Evolutionary conservation across 176 grass and related monocot genomes (phyloP).

Genomic region (Echinochloa phyllopogon): DNA sequence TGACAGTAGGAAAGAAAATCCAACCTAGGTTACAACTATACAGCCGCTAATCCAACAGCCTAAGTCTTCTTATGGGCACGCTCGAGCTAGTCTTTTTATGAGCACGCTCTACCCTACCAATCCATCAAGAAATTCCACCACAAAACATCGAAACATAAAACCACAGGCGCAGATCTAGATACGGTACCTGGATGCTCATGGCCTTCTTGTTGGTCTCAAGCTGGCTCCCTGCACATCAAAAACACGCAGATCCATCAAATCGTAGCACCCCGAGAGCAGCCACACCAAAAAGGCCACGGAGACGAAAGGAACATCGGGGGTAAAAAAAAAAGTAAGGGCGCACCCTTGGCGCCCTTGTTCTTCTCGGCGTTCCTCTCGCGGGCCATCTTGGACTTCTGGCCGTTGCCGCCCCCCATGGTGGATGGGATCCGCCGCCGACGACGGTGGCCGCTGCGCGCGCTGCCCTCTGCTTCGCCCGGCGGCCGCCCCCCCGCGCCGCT

Average conservation of each 20-base stretch:
- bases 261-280: neutral
- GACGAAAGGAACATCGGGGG: too few species aligned
- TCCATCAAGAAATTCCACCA: neutral
- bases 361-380: slow-evolving; percentile 62
- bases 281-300: neutral
- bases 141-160: neutral
- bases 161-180: neutral
- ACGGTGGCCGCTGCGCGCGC: neutral
- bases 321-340: neutral
- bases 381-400: slow-evolving; percentile 61
- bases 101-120: neutral
- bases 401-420: slow-evolving; percentile 63
- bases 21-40: neutral
- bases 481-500: slow-evolving; percentile 19
- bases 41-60: neutral
- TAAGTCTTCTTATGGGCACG: neutral
- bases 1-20: neutral
- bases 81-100: neutral
- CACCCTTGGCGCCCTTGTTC: slow-evolving; percentile 58
- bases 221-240: slow-evolving; percentile 46
- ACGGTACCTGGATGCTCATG: slow-evolving; percentile 65
- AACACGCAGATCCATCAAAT: slow-evolving; percentile 33
- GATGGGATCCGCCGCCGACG: neutral
- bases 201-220: slow-evolving; percentile 77
- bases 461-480: slow-evolving; percentile 3